Base-by-base conservation (phyloP, 257 asterid genomes). In the Salvia hispanica region DNA sequence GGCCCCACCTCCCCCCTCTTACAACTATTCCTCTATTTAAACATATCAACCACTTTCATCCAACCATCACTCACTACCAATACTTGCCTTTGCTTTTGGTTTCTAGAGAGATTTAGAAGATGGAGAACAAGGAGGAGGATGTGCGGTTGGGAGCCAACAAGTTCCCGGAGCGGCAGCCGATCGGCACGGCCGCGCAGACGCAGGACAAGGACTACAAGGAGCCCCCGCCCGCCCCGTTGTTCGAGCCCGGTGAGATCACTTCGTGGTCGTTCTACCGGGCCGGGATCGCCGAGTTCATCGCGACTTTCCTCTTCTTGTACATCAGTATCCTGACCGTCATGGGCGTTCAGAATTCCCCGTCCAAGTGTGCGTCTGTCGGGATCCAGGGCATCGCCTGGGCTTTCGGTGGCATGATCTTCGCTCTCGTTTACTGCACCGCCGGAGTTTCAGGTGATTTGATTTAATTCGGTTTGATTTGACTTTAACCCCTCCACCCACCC, bases 381-480 rank as follows among this genome's bases (percentile, higher is more conserved):
- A 85, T 85, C 34, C 91, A 85, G 36, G 91, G 91, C 67, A 85
- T 85, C 48, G 92, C 92, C 15, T 86, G 92, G 92, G 87, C 92
- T 6, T 86, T 86, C 36, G 92, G 92, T 0, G 92, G 91, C 67
- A 85, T 85, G 91, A 85, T 85, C 47, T 85, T 85, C 21, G 91
- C 91, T 6, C 86, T 83, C 13, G 92, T 86, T 34, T 86, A 86
- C 73, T 86, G 92, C 33, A 83, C 92, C n/a, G 92, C 92, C 33
- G 92, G 92, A 31, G 83, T 86, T 48, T 86, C 92, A 33, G 92
- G 92, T 79, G 13, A 46, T 11, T 39, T 2, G 6, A 52, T 6
- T 7, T 9, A 3, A 9, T 25, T 25, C 31, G 7, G 4, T 34
- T 34, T 34, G 39, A 34, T 0, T 25, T 4, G 39, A 34, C 39